Percentiles rank a stretch among this genome's conserved stretches.
Conservation (phyloP, 2,329 filamentous ascomycete species). For the Scedosporium aurantiacum region DNA sequence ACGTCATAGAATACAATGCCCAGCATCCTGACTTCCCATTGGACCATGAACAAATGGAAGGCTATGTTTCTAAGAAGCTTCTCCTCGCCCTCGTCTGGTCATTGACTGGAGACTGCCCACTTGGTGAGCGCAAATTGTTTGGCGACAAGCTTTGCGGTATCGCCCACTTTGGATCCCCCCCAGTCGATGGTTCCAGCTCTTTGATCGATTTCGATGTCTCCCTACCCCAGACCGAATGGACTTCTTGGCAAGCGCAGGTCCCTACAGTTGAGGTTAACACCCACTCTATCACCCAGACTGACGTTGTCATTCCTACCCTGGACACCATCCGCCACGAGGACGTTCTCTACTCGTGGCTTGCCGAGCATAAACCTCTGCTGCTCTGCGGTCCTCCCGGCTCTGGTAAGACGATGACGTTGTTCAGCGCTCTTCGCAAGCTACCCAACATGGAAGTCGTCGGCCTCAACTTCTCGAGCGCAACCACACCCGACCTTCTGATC, state of each 20-base stretch:
- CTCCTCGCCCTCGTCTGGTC: constrained; percentile 91
- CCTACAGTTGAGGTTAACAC: constrained; percentile 95
- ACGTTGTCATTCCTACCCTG: constrained; percentile 94
- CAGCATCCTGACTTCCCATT: constrained; percentile 91
- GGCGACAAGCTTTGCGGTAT: constrained; percentile 75
- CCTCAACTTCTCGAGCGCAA: constrained; percentile 98
- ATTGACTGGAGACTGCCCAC: constrained; percentile 85
- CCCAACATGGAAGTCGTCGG: constrained; percentile 99
- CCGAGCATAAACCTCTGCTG: constrained; percentile 92
- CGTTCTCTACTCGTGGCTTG: constrained; percentile 98
- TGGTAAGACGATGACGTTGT: constrained; percentile 99
- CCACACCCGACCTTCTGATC: constrained; percentile 91
- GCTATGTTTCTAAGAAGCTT: constrained; percentile 86
- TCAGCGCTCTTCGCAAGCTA: constrained; percentile 90
- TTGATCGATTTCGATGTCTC: constrained; percentile 93
- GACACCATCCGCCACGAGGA: constrained; percentile 97
- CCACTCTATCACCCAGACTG: constrained; percentile 93
- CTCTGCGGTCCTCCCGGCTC: constrained; percentile 96
- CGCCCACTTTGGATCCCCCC: constrained; percentile 76
- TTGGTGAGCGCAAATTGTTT: constrained; percentile 77
- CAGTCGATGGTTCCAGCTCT: constrained; percentile 65
- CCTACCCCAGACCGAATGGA: constrained; percentile 80
- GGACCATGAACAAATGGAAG: constrained; percentile 79
- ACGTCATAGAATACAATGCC: constrained; percentile 89
- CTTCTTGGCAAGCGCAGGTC: constrained; percentile 88